Base-by-base conservation (phyloP, 306 rosid genomes). In the Medicago arabica region DNA sequence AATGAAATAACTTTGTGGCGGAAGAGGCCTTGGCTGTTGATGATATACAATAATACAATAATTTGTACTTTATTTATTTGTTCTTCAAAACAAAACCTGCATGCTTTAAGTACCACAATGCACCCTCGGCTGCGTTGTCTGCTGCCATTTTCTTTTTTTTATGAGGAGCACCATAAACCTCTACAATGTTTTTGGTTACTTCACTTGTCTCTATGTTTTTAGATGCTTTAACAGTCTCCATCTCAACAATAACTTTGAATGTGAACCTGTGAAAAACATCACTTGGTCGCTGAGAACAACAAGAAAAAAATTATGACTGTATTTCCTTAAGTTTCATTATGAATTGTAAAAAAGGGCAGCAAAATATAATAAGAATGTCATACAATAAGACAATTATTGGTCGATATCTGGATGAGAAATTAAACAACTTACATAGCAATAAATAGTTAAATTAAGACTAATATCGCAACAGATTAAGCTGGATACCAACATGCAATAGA, bases 41-140 rank as follows among this genome's bases (percentile, higher is more conserved):
- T 81, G 57, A 74, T 63, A 73, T 71, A 41, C 72, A 81, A 73
- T 15, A 50, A 50, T 50, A 50, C 57, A n/a, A 6, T 23, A 58
- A 58, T 34, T 5, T 72, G 41, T 50, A 74, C 21, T 78, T 25
- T 69, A 16, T 53, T 60, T 72, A 13, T 65, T 71, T 40, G 49
- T 67, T 69, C 62, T 85, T 82, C 34, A 61, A 6, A 55, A 50
- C 50, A 81, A 25, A 85, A 54, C 82, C 84, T 65, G 9, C 1
- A 54, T 78, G 74, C 79, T 85, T 83, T 54, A 91, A 74, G 78
- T 79, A 87, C 89, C 90, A 89, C 67, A 91, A 67, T 1, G 87
- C 94, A 50, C 88, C 94, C 82, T 89, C 90, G 23, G 90, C 93
- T 10, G 92, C 89, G 0, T 87, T 78, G 49, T 89, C 88, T 72